phyloP scores from a whole-genome alignment of 2,329 filamentous ascomycete species.

The Pestalotiopsis sp. region DNA sequence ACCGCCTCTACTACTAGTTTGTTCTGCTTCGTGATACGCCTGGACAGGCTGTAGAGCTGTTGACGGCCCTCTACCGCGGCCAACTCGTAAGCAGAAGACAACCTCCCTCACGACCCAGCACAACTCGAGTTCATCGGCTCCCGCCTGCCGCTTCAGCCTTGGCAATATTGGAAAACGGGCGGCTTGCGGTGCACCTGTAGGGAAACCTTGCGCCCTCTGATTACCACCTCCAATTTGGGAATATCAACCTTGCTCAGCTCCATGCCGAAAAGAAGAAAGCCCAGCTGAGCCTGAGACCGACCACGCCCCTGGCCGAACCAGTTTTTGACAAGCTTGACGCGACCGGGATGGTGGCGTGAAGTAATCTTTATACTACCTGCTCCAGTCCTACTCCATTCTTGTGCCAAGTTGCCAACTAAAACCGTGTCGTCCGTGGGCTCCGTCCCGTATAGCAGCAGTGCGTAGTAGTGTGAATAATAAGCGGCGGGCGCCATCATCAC shows the following conservation, averaged over 20 bases:
- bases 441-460: too few species aligned
- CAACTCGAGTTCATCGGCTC: too few species aligned
- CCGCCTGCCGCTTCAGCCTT: background rate
- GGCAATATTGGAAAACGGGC: background rate
- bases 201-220: background rate
- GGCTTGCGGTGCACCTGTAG: background rate
- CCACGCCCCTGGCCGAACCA: background rate
- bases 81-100: too few species aligned
- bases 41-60: background rate
- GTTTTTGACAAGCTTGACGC: background rate
- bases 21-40: background rate
- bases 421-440: too few species aligned
- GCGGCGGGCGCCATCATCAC: too few species aligned
- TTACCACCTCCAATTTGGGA: background rate
- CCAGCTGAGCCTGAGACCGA: background rate
- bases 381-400: too few species aligned
- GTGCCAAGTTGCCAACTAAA: too few species aligned
- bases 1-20: background rate
- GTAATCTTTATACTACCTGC: background rate
- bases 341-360: background rate
- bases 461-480: too few species aligned
- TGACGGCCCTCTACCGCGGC: background rate
- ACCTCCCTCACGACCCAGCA: too few species aligned
- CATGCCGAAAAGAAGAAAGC: background rate
- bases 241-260: background rate